Percentiles rank a stretch among this genome's conserved stretches.
These are phyloP conservation scores for Coix lacrymajobi DNA, from an alignment of 176 grass and related monocot genomes.

Conservation along the genomic window DNA sequence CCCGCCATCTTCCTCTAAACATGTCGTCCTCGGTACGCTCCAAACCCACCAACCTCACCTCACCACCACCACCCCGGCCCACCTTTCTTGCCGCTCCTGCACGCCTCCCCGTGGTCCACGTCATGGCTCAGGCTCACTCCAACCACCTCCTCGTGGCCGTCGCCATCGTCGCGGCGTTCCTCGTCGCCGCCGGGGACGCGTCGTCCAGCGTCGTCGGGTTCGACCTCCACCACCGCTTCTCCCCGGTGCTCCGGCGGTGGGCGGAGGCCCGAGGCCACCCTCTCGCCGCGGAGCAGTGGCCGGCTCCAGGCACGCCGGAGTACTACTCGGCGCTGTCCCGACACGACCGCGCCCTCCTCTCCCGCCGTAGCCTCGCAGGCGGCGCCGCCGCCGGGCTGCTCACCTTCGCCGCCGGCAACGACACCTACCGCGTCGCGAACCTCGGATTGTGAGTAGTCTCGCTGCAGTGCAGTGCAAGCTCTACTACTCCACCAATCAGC, in stretches of 20 bases:
- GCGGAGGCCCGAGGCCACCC: constrained; percentile 38
- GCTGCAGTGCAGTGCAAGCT: too few relatives aligned
- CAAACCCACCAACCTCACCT: background rate
- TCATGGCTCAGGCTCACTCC: constrained; percentile 30
- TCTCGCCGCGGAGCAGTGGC: constrained; percentile 29
- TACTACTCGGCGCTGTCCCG: constrained; percentile 60
- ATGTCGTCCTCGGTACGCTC: background rate
- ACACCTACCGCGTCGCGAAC: constrained; percentile 23
- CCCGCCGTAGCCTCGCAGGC: constrained; percentile 46
- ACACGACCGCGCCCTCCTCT: constrained; percentile 51
- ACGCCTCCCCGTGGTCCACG: background rate
- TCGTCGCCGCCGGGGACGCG: background rate
- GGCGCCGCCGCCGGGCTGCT: constrained; percentile 26
- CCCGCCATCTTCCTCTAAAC: background rate
- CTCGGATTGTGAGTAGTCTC: constrained; percentile 38
- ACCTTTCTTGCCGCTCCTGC: background rate
- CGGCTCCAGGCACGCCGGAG: constrained; percentile 32
- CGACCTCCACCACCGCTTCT: constrained; percentile 75
- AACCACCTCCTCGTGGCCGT: background rate
- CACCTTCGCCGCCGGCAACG: constrained; percentile 59
- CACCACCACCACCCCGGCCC: background rate
- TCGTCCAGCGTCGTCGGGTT: constrained; percentile 44
- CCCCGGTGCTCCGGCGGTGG: constrained; percentile 54
- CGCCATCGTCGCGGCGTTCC: background rate
- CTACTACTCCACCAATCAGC: too few relatives aligned